Conservation (phyloP, 169 alveolate species). For the Pseudocohnilembus persalinus region DNA sequence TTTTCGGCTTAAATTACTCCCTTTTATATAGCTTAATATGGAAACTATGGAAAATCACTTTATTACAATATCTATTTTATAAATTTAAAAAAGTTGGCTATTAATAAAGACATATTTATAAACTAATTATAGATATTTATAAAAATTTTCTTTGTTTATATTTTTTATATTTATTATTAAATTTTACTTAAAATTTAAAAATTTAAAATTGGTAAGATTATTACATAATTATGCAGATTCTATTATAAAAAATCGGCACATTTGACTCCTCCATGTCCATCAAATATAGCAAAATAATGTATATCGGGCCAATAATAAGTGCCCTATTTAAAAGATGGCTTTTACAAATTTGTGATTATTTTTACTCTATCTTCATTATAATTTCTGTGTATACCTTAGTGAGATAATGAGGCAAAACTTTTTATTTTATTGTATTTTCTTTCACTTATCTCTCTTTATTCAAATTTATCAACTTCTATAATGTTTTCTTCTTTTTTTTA, state of each 20-base stretch:
- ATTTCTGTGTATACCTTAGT: constrained; percentile 81
- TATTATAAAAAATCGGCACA: constrained; percentile 82
- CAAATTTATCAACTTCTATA: too few relatives aligned
- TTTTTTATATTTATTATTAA: too few relatives aligned
- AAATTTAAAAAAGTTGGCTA: background rate
- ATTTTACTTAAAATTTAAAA: too few relatives aligned
- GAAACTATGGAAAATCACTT: constrained; percentile 57
- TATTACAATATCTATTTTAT: constrained; percentile 15
- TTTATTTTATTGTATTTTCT: constrained; percentile 53
- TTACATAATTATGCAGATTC: constrained; percentile 68
- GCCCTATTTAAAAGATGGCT: constrained; percentile 50
- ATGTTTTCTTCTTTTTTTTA: too few relatives aligned
- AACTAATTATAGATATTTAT: too few relatives aligned
- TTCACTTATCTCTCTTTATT: background rate
- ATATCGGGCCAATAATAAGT: constrained; percentile 73
- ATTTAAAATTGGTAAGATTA: constrained; percentile 32
- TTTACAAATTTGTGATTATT: constrained; percentile 63
- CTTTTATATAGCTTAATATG: constrained; percentile 60
- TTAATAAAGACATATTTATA: too few relatives aligned
- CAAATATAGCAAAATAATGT: constrained; percentile 81
- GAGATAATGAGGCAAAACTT: constrained; percentile 83
- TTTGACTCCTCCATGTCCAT: constrained; percentile 88
- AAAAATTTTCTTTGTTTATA: too few relatives aligned
- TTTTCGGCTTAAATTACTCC: constrained; percentile 74
- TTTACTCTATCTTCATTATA: constrained; percentile 88